phyloP scores from a whole-genome alignment of 805 yeast species.

The Monosporozyma solicola region DNA sequence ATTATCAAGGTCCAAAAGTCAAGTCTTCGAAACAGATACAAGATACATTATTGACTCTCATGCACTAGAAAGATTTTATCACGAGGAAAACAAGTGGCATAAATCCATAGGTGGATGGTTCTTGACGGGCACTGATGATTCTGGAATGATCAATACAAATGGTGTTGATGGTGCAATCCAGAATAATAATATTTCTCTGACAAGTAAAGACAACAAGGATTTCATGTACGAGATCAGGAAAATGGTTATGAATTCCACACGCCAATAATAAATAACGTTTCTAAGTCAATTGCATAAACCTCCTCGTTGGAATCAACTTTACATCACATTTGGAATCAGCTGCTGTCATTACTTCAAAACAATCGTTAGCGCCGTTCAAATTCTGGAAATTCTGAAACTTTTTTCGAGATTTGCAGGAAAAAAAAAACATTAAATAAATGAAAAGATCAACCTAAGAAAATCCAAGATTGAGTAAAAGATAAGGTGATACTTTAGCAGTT shows the following conservation, averaged over 20 bases:
- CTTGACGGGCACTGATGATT: constrained; percentile 9
- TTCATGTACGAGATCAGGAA: constrained; percentile 29
- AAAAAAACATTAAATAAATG: background rate
- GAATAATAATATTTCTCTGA: constrained; percentile 7
- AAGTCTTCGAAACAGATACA: constrained; percentile 4
- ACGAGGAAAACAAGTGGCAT: constrained; percentile 29
- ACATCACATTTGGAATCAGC: background rate
- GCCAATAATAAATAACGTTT: constrained; percentile 8
- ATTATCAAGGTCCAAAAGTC: constrained; percentile 15
- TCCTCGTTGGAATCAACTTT: background rate
- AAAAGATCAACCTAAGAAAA: background rate
- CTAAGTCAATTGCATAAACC: too few species aligned
- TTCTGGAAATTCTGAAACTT: background rate
- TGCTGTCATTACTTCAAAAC: background rate
- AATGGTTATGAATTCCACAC: constrained; percentile 29
- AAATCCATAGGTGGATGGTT: constrained; percentile 28
- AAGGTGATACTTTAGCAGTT: background rate
- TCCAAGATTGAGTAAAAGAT: background rate
- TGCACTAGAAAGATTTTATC: constrained; percentile 22
- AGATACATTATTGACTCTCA: constrained; percentile 1
- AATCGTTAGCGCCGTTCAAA: background rate
- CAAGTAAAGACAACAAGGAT: constrained; percentile 15
- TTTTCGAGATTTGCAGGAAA: background rate
- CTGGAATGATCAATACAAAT: constrained; percentile 5
- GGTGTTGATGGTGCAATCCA: constrained; percentile 1